These are phyloP conservation scores for Dimocarpus longan DNA, from an alignment of 345 rosid genomes.

Conservation along the genomic window DNA sequence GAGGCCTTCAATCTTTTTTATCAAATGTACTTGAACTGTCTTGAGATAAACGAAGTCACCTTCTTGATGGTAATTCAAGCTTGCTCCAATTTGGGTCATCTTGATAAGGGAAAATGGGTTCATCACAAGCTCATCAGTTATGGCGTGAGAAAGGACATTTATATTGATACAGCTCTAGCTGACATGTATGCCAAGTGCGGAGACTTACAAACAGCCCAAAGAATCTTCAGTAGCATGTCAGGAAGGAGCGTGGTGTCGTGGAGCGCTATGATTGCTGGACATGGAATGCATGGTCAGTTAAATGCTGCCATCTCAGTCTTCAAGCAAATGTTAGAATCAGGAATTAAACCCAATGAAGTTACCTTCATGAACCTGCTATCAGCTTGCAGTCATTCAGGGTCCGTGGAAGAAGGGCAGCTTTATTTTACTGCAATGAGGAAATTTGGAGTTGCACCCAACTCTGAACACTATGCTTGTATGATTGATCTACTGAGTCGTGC, in stretches of 20 bases:
- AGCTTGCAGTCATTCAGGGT: constrained; percentile 87
- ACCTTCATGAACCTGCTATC: constrained; percentile 83
- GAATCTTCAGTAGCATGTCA: constrained; percentile 47
- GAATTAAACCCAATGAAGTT: constrained; percentile 68
- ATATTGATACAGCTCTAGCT: constrained; percentile 57
- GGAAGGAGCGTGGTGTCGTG: constrained; percentile 69
- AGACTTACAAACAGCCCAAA: constrained; percentile 59
- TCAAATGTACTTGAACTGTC: constrained; percentile 51
- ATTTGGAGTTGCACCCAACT: constrained; percentile 9
- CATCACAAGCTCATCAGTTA: constrained; percentile 60
- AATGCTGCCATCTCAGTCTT: constrained; percentile 58
- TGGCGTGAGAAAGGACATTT: constrained; percentile 49
- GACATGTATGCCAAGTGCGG: constrained; percentile 85
- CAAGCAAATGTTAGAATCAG: constrained; percentile 57
- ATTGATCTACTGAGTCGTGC: constrained; percentile 85
- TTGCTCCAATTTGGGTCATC: constrained; percentile 57
- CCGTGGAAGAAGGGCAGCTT: constrained; percentile 55
- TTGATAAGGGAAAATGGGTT: constrained; percentile 73
- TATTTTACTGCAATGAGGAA: constrained; percentile 13
- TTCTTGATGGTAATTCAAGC: constrained; percentile 67
- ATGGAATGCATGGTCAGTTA: constrained; percentile 74
- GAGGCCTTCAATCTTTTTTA: constrained; percentile 61
- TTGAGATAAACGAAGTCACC: constrained; percentile 56
- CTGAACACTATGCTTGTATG: constrained; percentile 78
- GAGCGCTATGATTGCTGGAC: constrained; percentile 71